Base-by-base conservation (phyloP, 192 early-diverging fungal species). In the Coemansia sp. region DNA sequence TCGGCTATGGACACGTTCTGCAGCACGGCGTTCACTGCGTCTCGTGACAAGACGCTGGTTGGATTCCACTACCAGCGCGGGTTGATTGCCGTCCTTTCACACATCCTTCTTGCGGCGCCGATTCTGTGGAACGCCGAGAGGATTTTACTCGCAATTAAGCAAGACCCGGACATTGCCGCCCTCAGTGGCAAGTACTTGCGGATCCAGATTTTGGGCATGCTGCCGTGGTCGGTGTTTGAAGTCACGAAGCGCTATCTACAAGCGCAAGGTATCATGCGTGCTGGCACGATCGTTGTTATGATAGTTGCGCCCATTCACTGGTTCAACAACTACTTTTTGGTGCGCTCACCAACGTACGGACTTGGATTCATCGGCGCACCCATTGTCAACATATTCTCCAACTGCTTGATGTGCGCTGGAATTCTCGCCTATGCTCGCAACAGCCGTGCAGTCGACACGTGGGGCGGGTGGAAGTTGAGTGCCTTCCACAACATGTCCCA, bases 191-290 rank as follows among this genome's bases (percentile, higher is more conserved):
- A 76, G 31, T 98, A 87, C 70, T 61, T 92, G 18, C 71, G 84
- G 3, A 88, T 83, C 20, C 79, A 90, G 25, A 66, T 95, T 31
- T 70, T 89, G 5, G 92, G 92, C 6, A 84, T 89, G 41, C 86
- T 90, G 25, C 89, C 94, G 1, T 88, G 83, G 75, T 73, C 97
- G 69, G 82, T 86, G n/a, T 90, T 91, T 84, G 94, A 97, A 59
- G 91, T 90, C 68, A 68, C 93, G 35, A 91, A 93, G 68, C 86
- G 92, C 58, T 97, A 85, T 67, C 79, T 97, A 21, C 92, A 96
- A 68, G 88, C 90, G 0, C 96, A 98, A 80, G 95, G 90, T 56
- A 89, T 90, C 65, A 95, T 98, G 96, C 84, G 89, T 28, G 92
- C 92, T 0, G 84, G 84, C 25, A 92, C 91, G 37, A 84, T 83